Evolutionary conservation across 2,329 filamentous ascomycete genomes (phyloP), one percentile per base, ranked within the genome.

Genomic region (Cercospora sojina): DNA sequence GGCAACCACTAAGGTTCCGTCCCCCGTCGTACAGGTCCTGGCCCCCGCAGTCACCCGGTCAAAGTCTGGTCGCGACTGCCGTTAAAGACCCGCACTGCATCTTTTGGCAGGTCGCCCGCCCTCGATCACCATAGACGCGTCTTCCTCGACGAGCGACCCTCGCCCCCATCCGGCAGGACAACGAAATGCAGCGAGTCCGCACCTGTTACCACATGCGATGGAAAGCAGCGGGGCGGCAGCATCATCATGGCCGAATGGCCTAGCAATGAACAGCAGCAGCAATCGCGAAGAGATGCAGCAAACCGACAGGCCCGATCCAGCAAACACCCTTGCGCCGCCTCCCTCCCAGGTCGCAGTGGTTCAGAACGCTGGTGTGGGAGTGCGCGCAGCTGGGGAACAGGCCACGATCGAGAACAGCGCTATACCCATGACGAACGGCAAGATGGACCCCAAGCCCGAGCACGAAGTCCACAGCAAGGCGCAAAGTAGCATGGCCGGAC

Each of bases 161-260:
- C 41, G 20, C 38, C 20, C 35, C 23, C 38, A 23, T 31, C 51
- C 13, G 31, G 12, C 51, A 18, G 35, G 55, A 67, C 43, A 61
- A 27, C 58, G 64, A 62, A 57, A 70, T 68, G 68, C 62, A 66
- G 64, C 64, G 61, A 61, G 64, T 57, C 49, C 53, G 38, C 51
- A 38, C 58, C 29, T 62, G 49, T 51, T 23, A 68, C 38, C 64
- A 64, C 61, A 66, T 66, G 61, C 61, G 68, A 70, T 70, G 68
- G 68, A 68, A 68, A 64, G 51, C 57, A 62, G 32, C 62, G 61
- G 47, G 60, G 56, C 60, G 49, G 56, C 51, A 57, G 49, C 58
- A 55, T 43, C 56, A 43, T 20, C 49, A 49, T 29, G 51, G 60
- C 63, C 56, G 43, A 43, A 57, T 53, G 64, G 60, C 51, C 31